Evolutionary conservation across 1,284 basidiomycete genomes (phyloP).

Genomic region (Malassezia sp.): DNA sequence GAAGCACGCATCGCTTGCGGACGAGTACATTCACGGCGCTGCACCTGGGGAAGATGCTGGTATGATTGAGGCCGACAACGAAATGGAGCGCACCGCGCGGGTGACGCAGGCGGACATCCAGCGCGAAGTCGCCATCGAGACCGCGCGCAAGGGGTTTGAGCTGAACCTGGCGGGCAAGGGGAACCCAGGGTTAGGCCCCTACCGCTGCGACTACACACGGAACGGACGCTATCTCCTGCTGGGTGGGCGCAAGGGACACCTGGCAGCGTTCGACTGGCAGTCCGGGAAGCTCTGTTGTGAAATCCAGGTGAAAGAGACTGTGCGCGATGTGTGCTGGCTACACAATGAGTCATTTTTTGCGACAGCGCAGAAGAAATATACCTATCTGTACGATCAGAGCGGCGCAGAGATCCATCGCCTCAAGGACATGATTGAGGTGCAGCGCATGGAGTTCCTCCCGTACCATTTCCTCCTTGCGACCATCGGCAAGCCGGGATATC

Average conservation of each 20-base stretch:
- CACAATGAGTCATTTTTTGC: slow-evolving; percentile 88
- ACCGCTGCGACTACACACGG: slow-evolving; percentile 68
- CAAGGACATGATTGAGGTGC: slow-evolving; percentile 71
- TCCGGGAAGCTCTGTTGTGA: slow-evolving; percentile 75
- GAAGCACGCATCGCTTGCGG: slow-evolving; percentile 35
- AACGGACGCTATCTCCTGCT: slow-evolving; percentile 64
- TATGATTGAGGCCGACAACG: slow-evolving; percentile 60
- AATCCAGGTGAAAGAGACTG: slow-evolving; percentile 78
- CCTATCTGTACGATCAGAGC: slow-evolving; percentile 82
- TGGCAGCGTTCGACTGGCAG: slow-evolving; percentile 93
- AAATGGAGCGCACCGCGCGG: slow-evolving; percentile 79
- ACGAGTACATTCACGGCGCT: slow-evolving; percentile 36
- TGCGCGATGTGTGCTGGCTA: slow-evolving; percentile 79
- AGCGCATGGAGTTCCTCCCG: slow-evolving; percentile 78
- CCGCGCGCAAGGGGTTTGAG: slow-evolving; percentile 64
- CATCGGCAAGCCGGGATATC: slow-evolving; percentile 71
- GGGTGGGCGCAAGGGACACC: slow-evolving; percentile 64
- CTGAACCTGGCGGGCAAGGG: slow-evolving; percentile 63
- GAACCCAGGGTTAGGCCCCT: slow-evolving; percentile 55
- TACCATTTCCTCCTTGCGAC: slow-evolving; percentile 89
- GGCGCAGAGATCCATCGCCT: slow-evolving; percentile 78
- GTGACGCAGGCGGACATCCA: slow-evolving; percentile 70
- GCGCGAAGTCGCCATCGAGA: slow-evolving; percentile 60
- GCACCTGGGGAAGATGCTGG: slow-evolving; percentile 54
- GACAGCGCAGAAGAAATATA: slow-evolving; percentile 91